Evolutionary conservation across 2,329 filamentous ascomycete species (phyloP).

Genomic region (Colletotrichum coccodes): DNA sequence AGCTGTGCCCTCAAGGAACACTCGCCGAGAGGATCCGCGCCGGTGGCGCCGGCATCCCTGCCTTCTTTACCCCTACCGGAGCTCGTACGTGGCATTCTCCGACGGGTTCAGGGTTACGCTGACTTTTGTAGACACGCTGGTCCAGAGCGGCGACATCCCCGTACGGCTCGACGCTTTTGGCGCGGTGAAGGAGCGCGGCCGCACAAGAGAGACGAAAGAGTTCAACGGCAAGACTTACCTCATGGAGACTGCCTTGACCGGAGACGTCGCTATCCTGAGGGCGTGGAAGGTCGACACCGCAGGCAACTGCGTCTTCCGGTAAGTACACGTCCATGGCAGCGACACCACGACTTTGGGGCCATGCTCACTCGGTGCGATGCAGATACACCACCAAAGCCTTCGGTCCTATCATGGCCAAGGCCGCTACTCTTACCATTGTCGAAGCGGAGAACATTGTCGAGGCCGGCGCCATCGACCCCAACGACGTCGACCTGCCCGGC

Average conservation of each 20-base stretch:
- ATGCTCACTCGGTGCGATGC: slow-evolving; percentile 1
- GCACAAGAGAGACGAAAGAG: slow-evolving; percentile 74
- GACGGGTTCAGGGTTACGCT: neutral
- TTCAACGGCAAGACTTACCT: slow-evolving; percentile 80
- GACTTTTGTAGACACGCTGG: slow-evolving; percentile 62
- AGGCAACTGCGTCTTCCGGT: slow-evolving; percentile 84
- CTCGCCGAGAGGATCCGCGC: slow-evolving; percentile 78
- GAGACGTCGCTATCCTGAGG: slow-evolving; percentile 81
- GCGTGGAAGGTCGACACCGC: slow-evolving; percentile 81
- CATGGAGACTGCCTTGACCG: slow-evolving; percentile 80
- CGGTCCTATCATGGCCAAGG: slow-evolving; percentile 82
- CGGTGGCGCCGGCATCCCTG: slow-evolving; percentile 80
- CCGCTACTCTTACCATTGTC: slow-evolving; percentile 80
- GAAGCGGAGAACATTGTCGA: slow-evolving; percentile 88
- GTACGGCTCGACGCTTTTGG: slow-evolving; percentile 69
- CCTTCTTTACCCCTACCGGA: slow-evolving; percentile 83
- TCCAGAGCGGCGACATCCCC: slow-evolving; percentile 76
- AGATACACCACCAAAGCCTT: slow-evolving; percentile 81
- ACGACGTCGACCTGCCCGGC: slow-evolving; percentile 81
- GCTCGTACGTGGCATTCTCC: slow-evolving; percentile 58
- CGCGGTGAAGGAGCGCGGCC: slow-evolving; percentile 70
- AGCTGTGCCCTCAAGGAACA: slow-evolving; percentile 81
- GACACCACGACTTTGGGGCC: neutral
- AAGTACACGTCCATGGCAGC: slow-evolving; percentile 38
- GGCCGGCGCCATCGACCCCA: slow-evolving; percentile 76